Evolutionary conservation across 2,329 filamentous ascomycete genomes (phyloP), one percentile per base, ranked within the genome.

Genomic region (Monosporascus ibericus): DNA sequence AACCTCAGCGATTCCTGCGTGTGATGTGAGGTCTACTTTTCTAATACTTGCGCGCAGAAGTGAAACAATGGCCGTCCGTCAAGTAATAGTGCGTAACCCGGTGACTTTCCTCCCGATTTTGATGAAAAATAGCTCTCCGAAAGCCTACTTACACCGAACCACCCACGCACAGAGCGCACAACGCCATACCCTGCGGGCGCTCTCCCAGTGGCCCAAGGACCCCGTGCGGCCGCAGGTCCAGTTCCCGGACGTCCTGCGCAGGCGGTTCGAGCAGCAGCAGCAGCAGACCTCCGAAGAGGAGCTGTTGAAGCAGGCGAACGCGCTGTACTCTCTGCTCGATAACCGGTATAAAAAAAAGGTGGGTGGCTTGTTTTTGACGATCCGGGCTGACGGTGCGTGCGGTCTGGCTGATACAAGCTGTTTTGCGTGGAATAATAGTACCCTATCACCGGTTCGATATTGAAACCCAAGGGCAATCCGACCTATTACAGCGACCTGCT

Each of bases 151-250:
- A 53, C 54, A 47, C 36, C 18, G 5, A 44, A 30, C 55, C 54
- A 57, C 48, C 25, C 24, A 36, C 40, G 36, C 37, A 6, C 56
- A 80, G 77, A 65, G 70, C 61, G 71, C 70, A 38, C 71, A 72
- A 55, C 71, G 70, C 59, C 75, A 76, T 58, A 73, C 79, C 68
- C 70, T 76, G 44, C 73, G 75, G 50, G 74, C 75, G 27, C 71
- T 83, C 51, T 71, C 76, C 52, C 75, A 75, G 57, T 88, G 84
- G 84, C 85, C 85, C 46, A 78, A 79, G 61, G 84, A 87, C 62
- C 72, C 73, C 53, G 74, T 87, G 44, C 81, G 85, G 0, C 84
- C 84, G 7, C 77, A 84, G 53, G 75, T 79, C 64, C 82, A 86
- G 65, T 76, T 87, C 58, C 80, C 80, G 61, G 75, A 81, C 58